These are phyloP conservation scores for Glycine latifolia DNA, from an alignment of 306 rosid species.

Conservation along the genomic window DNA sequence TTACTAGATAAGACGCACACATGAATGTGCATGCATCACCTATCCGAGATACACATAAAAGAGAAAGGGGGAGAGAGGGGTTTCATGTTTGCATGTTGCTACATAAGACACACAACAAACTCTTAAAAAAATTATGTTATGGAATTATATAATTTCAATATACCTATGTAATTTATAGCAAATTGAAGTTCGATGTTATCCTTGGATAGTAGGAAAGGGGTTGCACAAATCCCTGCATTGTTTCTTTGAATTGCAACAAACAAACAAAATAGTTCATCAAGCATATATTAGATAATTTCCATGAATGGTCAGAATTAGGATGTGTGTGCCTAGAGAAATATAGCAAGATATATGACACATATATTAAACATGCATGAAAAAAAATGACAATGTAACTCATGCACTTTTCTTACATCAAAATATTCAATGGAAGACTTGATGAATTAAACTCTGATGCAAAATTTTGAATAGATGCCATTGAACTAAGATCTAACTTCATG, in stretches of 20 bases:
- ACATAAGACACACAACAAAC: not conserved
- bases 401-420: conserved; percentile 63
- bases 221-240: conserved; percentile 79
- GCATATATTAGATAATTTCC: not conserved
- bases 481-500: conserved; percentile 3
- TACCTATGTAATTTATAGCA: conserved; percentile 68
- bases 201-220: conserved; percentile 65
- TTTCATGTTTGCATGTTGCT: not conserved
- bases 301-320: not conserved
- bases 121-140: not conserved
- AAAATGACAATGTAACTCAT: not conserved
- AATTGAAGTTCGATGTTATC: conserved; percentile 55
- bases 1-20: too few relatives aligned
- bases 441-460: conserved; percentile 64
- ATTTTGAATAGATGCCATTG: conserved; percentile 43
- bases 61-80: too few relatives aligned
- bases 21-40: too few relatives aligned
- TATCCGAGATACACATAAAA: too few relatives aligned
- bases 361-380: not conserved
- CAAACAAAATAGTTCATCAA: not conserved
- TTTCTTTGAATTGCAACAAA: conserved; percentile 33
- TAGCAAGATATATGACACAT: not conserved
- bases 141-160: not conserved
- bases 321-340: not conserved
- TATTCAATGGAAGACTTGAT: conserved; percentile 65